Percentiles rank a stretch among this genome's conserved stretches.
Evolutionary conservation across 2,329 filamentous ascomycete species (phyloP).

Genomic region (Iodosphaeria phyllophila): DNA sequence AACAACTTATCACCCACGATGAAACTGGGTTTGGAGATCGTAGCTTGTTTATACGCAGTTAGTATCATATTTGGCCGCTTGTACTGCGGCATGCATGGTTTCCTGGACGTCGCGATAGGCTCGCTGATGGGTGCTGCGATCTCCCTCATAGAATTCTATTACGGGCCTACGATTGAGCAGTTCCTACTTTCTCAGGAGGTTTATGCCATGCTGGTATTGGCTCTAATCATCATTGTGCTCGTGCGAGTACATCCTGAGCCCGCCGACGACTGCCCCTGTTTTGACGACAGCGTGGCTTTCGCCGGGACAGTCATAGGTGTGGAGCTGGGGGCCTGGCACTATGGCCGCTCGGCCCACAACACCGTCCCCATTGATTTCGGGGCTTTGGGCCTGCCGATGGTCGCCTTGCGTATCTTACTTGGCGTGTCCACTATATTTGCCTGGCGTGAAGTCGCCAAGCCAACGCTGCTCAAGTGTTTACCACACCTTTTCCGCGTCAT

Average conservation of each 20-base stretch:
- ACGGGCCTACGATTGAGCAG: conserved; percentile 43
- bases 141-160: conserved; percentile 39
- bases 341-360: conserved; percentile 33
- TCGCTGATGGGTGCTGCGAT: conserved; percentile 55
- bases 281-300: conserved; percentile 89
- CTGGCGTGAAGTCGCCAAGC: conserved; percentile 85
- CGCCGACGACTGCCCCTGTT: conserved; percentile 91
- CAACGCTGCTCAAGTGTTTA: conserved; percentile 53
- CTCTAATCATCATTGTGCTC: conserved; percentile 50
- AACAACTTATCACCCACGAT: conserved; percentile 39
- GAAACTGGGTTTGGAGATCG: conserved; percentile 41
- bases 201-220: conserved; percentile 42
- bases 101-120: conserved; percentile 75
- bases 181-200: conserved; percentile 50
- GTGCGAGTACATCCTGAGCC: conserved; percentile 89
- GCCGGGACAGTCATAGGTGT: conserved; percentile 76
- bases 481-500: conserved; percentile 78
- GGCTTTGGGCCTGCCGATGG: conserved; percentile 45
- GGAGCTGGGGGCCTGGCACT: conserved; percentile 72
- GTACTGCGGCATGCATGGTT: conserved; percentile 98
- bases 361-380: conserved; percentile 42
- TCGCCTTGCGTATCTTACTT: conserved; percentile 49
- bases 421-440: conserved; percentile 73
- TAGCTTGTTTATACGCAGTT: conserved; percentile 68
- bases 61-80: conserved; percentile 84